phyloP scores from a whole-genome alignment of 176 grass and related monocot species.

The Musa itinerans region DNA sequence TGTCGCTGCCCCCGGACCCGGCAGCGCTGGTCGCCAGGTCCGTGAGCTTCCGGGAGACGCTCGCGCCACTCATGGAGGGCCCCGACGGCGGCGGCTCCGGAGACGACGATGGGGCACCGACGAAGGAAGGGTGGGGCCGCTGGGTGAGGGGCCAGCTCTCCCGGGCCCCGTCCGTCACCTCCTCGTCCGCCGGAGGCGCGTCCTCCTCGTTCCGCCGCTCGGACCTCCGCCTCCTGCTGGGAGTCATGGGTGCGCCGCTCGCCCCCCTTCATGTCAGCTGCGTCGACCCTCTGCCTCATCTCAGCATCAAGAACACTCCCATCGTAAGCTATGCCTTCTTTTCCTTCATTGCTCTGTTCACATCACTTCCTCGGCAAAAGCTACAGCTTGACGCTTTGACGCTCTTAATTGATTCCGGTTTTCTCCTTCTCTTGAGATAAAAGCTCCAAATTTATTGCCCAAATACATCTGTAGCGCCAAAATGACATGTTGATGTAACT shows the following conservation, averaged over 20 bases:
- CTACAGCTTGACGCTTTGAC: neutral
- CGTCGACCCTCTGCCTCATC: neutral
- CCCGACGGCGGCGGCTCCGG: neutral
- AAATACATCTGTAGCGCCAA: neutral
- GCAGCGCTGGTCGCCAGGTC: neutral
- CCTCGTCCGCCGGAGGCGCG: neutral
- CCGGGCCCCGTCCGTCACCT: neutral
- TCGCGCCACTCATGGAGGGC: slow-evolving; percentile 6
- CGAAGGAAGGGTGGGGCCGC: neutral
- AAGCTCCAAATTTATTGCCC: neutral
- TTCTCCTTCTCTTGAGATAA: neutral
- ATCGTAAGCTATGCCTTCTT: neutral
- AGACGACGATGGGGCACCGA: neutral
- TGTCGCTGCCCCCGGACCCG: neutral
- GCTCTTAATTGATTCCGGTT: neutral
- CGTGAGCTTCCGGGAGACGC: neutral
- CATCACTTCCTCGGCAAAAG: neutral
- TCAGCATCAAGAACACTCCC: slow-evolving; percentile 12
- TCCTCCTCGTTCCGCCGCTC: slow-evolving; percentile 1
- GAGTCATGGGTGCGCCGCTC: slow-evolving; percentile 12
- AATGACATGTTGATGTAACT: neutral
- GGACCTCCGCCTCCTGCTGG: slow-evolving; percentile 5
- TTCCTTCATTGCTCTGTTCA: neutral
- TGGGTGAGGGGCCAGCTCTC: neutral
- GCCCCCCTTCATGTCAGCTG: neutral